A percentile compares a stretch with the other conserved stretches of the same genome.
These are phyloP conservation scores for Rhododendron kiyosumense DNA, from an alignment of 148 eudicot species.

Conservation along the genomic window DNA sequence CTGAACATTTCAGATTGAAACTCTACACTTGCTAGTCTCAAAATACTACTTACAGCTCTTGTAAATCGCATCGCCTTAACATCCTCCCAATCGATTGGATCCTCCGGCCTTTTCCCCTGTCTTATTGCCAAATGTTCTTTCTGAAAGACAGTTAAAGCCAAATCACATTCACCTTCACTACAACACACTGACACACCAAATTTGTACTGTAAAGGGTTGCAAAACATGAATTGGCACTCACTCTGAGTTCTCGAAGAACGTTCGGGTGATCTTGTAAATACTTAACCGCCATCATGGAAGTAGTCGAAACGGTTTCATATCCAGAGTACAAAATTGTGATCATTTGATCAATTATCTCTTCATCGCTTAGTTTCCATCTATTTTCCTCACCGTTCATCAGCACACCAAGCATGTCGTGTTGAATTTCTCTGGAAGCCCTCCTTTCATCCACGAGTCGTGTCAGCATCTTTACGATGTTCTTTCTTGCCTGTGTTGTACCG, in stretches of 20 bases:
- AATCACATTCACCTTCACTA: neutral
- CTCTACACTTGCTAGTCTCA: neutral
- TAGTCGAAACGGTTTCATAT: slow-evolving; percentile 94
- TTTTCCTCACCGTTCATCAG: slow-evolving; percentile 57
- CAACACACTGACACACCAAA: neutral
- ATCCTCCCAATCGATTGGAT: slow-evolving; percentile 75
- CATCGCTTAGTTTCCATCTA: slow-evolving; percentile 65
- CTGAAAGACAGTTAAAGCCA: slow-evolving; percentile 26
- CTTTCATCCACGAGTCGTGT: slow-evolving; percentile 56
- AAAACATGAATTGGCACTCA: slow-evolving; percentile 27
- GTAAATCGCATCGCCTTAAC: slow-evolving; percentile 89
- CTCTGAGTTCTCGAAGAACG: slow-evolving; percentile 80
- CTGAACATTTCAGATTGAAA: neutral
- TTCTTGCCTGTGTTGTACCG: slow-evolving; percentile 61
- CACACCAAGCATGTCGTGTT: slow-evolving; percentile 65
- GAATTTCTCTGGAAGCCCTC: slow-evolving; percentile 40
- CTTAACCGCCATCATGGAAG: slow-evolving; percentile 99
- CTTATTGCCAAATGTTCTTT: slow-evolving; percentile 85
- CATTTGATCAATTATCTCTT: slow-evolving; percentile 90
- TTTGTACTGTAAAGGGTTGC: neutral
- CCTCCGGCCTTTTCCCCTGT: slow-evolving; percentile 62
- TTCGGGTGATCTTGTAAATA: slow-evolving; percentile 95
- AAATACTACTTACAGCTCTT: slow-evolving; percentile 71
- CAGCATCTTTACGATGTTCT: slow-evolving; percentile 55
- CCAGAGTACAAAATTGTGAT: slow-evolving; percentile 95